A percentile compares a stretch with the other conserved stretches of the same genome.
Evolutionary conservation across 208 protist species (phyloP).

Genomic region (Crithidia mellificae): DNA sequence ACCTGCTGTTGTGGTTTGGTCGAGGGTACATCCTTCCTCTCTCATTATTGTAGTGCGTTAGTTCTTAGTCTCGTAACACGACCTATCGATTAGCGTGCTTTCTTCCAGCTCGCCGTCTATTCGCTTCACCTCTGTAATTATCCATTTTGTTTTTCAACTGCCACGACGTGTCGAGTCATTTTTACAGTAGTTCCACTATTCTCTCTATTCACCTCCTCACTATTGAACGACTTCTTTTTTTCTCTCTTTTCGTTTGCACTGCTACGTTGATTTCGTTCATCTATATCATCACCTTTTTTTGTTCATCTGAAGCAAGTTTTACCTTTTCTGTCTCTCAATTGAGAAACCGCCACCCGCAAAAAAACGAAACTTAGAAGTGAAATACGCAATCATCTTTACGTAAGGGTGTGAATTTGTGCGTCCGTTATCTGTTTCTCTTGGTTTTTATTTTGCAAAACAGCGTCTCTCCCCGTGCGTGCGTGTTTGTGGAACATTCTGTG

Average conservation of each 20-base stretch:
- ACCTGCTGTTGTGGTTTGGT: slow-evolving; percentile 1
- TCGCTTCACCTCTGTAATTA: too few species aligned
- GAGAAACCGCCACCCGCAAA: too few species aligned
- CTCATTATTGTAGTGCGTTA: slow-evolving; percentile 3
- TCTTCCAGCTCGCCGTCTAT: background rate
- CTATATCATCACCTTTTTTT: slow-evolving; percentile 13
- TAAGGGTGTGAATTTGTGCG: too few species aligned
- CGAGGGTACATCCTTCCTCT: slow-evolving; percentile 2
- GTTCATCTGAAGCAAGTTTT: too few species aligned
- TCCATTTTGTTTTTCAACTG: slow-evolving; percentile 19
- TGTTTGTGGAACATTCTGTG: too few species aligned
- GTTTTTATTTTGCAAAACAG: too few species aligned
- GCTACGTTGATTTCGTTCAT: background rate
- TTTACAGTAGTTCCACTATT: background rate
- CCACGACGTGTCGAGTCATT: background rate
- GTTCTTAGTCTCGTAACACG: slow-evolving; percentile 1
- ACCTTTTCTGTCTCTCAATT: too few species aligned
- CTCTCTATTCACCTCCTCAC: background rate
- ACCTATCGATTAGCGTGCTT: background rate
- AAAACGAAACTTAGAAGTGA: too few species aligned
- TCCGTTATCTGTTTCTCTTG: too few species aligned
- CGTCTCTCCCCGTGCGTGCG: too few species aligned
- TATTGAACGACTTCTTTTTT: slow-evolving; percentile 9
- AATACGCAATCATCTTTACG: too few species aligned
- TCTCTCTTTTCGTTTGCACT: slow-evolving; percentile 13